Base-by-base conservation (phyloP, 78 protist species). In the Chrysochromulina parva region DNA sequence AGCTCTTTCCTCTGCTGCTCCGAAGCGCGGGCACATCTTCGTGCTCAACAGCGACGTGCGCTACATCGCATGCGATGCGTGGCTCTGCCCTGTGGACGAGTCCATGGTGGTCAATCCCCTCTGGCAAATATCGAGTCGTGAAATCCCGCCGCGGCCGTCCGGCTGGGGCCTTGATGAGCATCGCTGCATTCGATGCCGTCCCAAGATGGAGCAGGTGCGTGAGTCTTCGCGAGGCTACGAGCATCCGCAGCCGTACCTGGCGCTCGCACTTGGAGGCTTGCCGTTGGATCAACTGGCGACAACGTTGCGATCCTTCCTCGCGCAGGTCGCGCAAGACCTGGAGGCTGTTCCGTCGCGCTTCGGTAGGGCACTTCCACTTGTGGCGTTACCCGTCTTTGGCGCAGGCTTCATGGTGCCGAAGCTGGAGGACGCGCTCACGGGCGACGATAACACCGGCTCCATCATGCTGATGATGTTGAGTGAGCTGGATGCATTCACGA, bases 221-320 rank as follows among this genome's bases (percentile, higher is more conserved):
- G 54, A 47, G 82, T 20, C 54, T 24, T 47, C 11, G 54, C 22
- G 28, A 17, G 14, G 17, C n/a, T 73, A 73, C 82, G 14, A 93
- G 95, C 24, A 93, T 94, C 55, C 95, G 95, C 89, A 90, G 93
- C 3, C 95, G 94, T 10, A 92, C 94, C 24, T 92, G 90, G 20
- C 26, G 50, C 9, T 20, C 69, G 57, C 17, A 80, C 96, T 1
- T 93, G 2, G 73, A 1, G 73, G 11, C 2, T 14, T 26, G 47
- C 13, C 47, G 17, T 6, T 1, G 47, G 38, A 24, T 4, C 24
- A 13, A 0, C 38, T 24, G 38, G 11, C 47, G 10, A 3, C 38
- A 93, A 19, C 85, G 48, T 19, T 95, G 16, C 74, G 93, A 7
- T 87, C 90, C 38, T 94, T 89, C 38, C 78, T 95, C 17, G 81